Conservation (phyloP, 495 filamentous ascomycete genomes). For the Hypoxylon crocopeplum region DNA sequence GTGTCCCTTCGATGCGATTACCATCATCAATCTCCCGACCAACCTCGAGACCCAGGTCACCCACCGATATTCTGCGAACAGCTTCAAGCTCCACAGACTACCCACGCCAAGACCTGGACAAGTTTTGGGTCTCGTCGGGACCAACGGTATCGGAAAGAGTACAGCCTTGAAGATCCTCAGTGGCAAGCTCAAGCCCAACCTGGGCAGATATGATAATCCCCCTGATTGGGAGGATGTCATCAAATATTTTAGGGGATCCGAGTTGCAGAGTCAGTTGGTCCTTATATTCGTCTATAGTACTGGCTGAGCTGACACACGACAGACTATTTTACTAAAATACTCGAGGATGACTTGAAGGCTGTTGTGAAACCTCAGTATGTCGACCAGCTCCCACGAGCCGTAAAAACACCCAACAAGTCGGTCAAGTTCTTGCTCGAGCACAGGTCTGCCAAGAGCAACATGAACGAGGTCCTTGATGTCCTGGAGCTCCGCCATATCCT, state of each 20-base stretch:
- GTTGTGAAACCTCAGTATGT: constrained; percentile 99
- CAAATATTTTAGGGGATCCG: constrained; percentile 96
- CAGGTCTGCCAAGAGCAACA: constrained; percentile 76
- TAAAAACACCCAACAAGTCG: constrained; percentile 76
- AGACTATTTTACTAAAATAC: constrained; percentile 98
- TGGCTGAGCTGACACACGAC: constrained; percentile 9
- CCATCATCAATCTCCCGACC: constrained; percentile 99
- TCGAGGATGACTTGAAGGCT: constrained; percentile 95
- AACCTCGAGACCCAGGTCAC: constrained; percentile 98
- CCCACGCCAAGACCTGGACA: constrained; percentile 95
- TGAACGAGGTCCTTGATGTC: constrained; percentile 82
- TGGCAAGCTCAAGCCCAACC: constrained; percentile 96
- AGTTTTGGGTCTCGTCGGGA: constrained; percentile 96
- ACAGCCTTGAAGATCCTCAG: constrained; percentile 97
- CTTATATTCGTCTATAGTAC: neutral
- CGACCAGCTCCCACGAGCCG: constrained; percentile 93
- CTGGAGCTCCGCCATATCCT: constrained; percentile 86
- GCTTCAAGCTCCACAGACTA: constrained; percentile 97
- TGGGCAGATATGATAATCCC: constrained; percentile 93
- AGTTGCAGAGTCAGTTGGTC: constrained; percentile 84
- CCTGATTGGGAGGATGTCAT: constrained; percentile 99
- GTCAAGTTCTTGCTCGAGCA: constrained; percentile 79
- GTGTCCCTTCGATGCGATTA: constrained; percentile 98
- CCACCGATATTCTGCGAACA: constrained; percentile 98
- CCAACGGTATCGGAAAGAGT: constrained; percentile 99